These are phyloP conservation scores for Fragaria ananassa DNA, from an alignment of 306 rosid genomes.

Conservation along the genomic window DNA sequence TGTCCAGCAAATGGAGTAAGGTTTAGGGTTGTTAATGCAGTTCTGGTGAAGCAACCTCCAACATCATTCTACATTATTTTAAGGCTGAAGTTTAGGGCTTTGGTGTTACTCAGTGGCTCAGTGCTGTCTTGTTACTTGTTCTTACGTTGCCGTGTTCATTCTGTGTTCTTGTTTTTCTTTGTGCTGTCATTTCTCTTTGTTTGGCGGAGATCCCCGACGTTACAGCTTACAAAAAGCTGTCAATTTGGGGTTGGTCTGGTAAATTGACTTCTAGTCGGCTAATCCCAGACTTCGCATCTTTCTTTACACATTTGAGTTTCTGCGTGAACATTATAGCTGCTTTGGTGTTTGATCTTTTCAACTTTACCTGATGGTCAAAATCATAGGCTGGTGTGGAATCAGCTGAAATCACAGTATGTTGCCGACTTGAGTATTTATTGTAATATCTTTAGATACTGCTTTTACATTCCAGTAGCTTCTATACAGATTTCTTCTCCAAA, in stretches of 20 bases:
- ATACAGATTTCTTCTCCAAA: neutral
- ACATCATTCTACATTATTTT: neutral
- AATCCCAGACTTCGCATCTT: neutral
- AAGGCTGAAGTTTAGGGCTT: neutral
- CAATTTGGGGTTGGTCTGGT: neutral
- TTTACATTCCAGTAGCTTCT: neutral
- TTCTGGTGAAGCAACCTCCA: neutral
- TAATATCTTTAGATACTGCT: neutral
- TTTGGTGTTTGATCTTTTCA: neutral
- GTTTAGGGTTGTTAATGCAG: neutral
- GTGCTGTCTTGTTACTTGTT: neutral
- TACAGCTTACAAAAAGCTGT: neutral
- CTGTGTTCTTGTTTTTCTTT: neutral
- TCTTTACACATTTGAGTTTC: neutral
- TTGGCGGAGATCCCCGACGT: neutral
- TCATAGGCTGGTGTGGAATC: neutral
- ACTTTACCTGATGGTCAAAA: neutral
- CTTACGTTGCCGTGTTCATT: neutral
- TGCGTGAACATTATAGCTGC: neutral
- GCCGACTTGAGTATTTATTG: neutral
- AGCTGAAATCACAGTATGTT: neutral
- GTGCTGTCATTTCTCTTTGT: slow-evolving; percentile 2
- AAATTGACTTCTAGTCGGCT: neutral
- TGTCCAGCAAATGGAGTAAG: neutral
- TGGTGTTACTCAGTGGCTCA: neutral